These are phyloP conservation scores for Trichoderma endophyticum DNA, from an alignment of 2,329 filamentous ascomycete genomes.

Conservation along the genomic window DNA sequence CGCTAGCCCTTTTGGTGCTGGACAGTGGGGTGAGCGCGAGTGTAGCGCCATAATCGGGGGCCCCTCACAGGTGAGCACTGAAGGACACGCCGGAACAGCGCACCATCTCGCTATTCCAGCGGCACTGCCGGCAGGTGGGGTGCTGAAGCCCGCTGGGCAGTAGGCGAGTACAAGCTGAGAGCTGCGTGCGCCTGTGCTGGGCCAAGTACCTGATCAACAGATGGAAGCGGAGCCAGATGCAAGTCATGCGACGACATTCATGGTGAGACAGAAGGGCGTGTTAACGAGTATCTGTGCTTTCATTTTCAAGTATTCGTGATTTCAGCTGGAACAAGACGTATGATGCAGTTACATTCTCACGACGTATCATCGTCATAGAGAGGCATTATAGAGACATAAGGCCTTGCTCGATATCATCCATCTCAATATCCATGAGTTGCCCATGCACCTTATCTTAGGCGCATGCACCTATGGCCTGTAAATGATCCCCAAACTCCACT, in stretches of 20 bases:
- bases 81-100: conserved; percentile 4
- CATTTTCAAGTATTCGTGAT: not conserved
- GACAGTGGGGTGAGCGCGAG: not conserved
- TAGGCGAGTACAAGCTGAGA: not conserved
- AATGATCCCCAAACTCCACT: not conserved
- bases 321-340: not conserved
- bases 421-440: not conserved
- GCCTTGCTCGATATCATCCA: not conserved
- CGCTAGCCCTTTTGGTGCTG: not conserved
- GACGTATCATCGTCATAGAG: not conserved
- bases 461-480: not conserved
- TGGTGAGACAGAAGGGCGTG: not conserved
- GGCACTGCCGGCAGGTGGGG: conserved; percentile 4
- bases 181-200: not conserved
- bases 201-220: not conserved
- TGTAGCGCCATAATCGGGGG: not conserved
- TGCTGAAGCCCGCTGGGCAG: not conserved
- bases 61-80: conserved; percentile 11
- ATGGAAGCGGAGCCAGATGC: not conserved
- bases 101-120: not conserved
- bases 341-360: not conserved
- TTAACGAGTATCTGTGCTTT: not conserved
- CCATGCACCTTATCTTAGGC: not conserved
- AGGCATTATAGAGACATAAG: not conserved
- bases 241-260: not conserved